phyloP scores from a whole-genome alignment of 2,329 filamentous ascomycete genomes.

The Triangularia setosa region DNA sequence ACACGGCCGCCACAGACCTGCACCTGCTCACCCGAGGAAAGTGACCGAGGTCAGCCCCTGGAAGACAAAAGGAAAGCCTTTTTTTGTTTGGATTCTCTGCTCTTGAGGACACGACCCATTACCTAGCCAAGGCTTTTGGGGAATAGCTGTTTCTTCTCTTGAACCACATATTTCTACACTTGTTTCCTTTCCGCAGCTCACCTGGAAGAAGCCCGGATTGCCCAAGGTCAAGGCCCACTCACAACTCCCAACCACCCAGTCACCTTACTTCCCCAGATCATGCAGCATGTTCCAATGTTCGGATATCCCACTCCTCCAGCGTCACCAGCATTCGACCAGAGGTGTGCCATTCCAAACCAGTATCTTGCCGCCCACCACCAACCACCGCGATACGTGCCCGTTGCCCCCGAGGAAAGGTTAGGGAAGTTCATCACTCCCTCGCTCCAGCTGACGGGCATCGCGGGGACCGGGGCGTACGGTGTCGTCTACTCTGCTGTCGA shows the following conservation, averaged over 20 bases:
- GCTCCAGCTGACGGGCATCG: conserved; percentile 76
- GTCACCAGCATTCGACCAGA: conserved; percentile 51
- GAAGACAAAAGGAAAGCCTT: conserved; percentile 17
- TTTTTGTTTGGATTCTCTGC: conserved; percentile 26
- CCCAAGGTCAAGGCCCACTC: conserved; percentile 12
- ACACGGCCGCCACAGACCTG: conserved; percentile 14
- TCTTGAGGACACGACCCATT: conserved; percentile 20
- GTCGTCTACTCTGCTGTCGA: conserved; percentile 90
- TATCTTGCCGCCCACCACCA: conserved; percentile 30
- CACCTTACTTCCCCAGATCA: conserved; percentile 25
- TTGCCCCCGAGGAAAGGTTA: conserved; percentile 77
- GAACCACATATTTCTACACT: conserved; percentile 21
- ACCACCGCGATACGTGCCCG: conserved; percentile 49
- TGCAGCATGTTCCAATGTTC: conserved; percentile 55
- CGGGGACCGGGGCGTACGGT: conserved; percentile 93
- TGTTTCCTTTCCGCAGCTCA: conserved; percentile 3
- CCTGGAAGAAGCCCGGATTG: conserved; percentile 10
- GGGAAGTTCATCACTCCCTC: conserved; percentile 78
- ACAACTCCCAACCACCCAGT: conserved; percentile 14
- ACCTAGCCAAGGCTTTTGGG: conserved; percentile 22
- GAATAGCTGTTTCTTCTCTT: conserved; percentile 27
- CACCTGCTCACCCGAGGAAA: not conserved
- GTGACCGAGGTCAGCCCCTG: conserved; percentile 25
- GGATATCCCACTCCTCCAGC: conserved; percentile 57
- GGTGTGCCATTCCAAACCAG: conserved; percentile 41